Evolutionary conservation across 768 basidiomycete species (phyloP), one percentile per base, ranked within the genome.

Genomic region (Lactarius deliciosus): DNA sequence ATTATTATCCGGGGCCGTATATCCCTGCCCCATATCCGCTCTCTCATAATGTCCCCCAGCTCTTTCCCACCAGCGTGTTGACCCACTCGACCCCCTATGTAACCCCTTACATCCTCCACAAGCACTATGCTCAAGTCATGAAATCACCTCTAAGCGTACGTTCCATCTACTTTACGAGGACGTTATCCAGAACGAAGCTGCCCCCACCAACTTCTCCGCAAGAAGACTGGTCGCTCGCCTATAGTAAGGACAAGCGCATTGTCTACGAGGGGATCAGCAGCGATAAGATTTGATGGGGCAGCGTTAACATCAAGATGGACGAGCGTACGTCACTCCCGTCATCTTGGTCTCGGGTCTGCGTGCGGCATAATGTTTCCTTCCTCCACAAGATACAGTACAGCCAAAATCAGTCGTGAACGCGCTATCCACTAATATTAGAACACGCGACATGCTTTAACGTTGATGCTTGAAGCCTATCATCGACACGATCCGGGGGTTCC

Each of bases 231-330:
- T 32, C 8, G 9, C 8, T 32, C 32, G 32, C 32, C 32, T 32
- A n/a, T n/a, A n/a, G n/a, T n/a, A 96, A 98, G 77, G 97, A 98
- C 86, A 99, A 98, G 86, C 95, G 97, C 69, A 98, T 98, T 75
- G 97, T 99, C 74, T 98, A 83, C 76, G 97, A 99, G 78, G 96
- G 98, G 72, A 90, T 92, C 61, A 90, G 87, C 79, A 97, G 94
- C 79, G 95, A 98, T 75, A 87, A 98, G 69, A 90, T 99, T 9
- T 32, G 32, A 30, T 30, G 30, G 28, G 30, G 0, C 30, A 30
- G 30, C 32, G 32, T 32, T 32, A 32, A 32, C 8, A 32, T 32
- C 32, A 32, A 32, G 32, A 32, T 32, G 32, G 32, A 9, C 32
- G 32, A 32, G 75, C 92, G 91, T 91, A 75, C 69, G 90, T 82